Conservation (phyloP, 2,329 filamentous ascomycete genomes). For the Botryotinia globosa region DNA sequence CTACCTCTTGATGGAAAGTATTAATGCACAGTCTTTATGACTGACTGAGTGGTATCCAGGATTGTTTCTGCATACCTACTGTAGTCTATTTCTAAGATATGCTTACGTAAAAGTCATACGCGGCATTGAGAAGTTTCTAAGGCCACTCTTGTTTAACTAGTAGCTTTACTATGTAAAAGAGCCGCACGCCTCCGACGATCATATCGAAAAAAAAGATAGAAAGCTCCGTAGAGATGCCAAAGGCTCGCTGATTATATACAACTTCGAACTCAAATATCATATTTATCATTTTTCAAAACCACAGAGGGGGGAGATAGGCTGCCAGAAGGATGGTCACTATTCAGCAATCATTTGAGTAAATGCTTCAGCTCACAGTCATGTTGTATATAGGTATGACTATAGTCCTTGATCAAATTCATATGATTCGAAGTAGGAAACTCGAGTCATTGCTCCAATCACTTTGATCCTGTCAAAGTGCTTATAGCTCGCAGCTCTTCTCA, state of each 20-base stretch:
- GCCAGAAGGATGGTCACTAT: neutral
- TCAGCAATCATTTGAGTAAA: neutral
- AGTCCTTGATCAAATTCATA: too few relatives aligned
- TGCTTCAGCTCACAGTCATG: neutral
- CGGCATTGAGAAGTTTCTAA: neutral
- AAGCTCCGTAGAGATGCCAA: too few relatives aligned
- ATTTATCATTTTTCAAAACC: neutral
- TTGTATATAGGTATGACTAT: neutral
- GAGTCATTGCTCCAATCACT: neutral
- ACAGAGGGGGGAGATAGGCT: fast-evolving
- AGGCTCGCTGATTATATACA: neutral
- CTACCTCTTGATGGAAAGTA: too few relatives aligned
- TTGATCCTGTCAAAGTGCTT: too few relatives aligned
- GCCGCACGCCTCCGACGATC: neutral
- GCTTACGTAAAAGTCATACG: neutral
- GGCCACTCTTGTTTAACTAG: too few relatives aligned
- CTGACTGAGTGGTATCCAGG: neutral
- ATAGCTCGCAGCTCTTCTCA: neutral
- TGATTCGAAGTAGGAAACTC: neutral
- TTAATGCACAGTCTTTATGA: neutral
- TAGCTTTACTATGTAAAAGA: too few relatives aligned
- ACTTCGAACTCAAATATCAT: neutral
- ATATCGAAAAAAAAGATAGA: neutral
- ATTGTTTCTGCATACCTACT: neutral
- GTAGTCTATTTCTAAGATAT: neutral